These are phyloP conservation scores for Coemansia sp. DNA, from an alignment of 192 early-diverging fungal genomes.

Conservation along the genomic window DNA sequence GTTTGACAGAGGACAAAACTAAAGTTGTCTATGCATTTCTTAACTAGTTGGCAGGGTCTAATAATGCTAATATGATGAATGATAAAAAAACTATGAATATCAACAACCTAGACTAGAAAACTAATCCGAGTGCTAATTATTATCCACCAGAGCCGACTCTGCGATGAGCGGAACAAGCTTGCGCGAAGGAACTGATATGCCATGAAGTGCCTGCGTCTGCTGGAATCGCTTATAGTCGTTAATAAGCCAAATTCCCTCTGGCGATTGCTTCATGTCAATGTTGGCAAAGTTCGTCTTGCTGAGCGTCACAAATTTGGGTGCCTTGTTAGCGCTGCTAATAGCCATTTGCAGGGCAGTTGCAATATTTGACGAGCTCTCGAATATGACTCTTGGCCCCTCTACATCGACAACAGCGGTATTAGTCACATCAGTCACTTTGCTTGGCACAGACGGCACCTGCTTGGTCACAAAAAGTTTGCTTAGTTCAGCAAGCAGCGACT, in stretches of 20 bases:
- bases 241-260: neutral
- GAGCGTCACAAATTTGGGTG: neutral
- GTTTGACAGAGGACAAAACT: too few relatives aligned
- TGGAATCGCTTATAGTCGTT: neutral
- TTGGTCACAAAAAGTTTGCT: neutral
- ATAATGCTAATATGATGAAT: too few relatives aligned
- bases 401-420: neutral
- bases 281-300: neutral
- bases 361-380: neutral
- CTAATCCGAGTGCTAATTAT: too few relatives aligned
- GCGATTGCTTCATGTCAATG: neutral
- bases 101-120: too few relatives aligned
- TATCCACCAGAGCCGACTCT: neutral
- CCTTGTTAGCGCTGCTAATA: neutral
- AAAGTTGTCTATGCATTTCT: too few relatives aligned
- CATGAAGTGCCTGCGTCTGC: neutral
- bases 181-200: neutral
- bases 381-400: neutral
- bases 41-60: too few relatives aligned
- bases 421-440: neutral
- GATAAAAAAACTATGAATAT: too few relatives aligned
- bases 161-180: neutral
- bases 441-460: neutral
- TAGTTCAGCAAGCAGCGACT: neutral
- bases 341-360: conserved; percentile 2